phyloP scores from a whole-genome alignment of 2,329 filamentous ascomycete genomes.

The Aureobasidium sp. region DNA sequence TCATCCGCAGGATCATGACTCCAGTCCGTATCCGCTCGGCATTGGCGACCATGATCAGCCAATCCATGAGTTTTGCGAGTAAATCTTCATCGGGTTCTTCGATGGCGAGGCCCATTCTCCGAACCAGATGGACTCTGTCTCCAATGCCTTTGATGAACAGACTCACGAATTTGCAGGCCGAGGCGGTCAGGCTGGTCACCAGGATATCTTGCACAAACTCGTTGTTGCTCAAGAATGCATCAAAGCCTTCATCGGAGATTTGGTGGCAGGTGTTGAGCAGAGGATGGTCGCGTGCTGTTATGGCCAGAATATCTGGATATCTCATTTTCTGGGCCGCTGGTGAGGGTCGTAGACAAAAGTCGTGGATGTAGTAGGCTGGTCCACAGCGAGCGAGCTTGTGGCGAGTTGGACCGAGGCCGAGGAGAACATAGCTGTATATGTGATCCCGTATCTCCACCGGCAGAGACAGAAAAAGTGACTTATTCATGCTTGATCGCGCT shows the following conservation, averaged over 20 bases:
- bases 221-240: not conserved
- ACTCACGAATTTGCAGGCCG: not conserved
- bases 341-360: not conserved
- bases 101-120: not conserved
- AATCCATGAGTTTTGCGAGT: not conserved
- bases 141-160: not conserved
- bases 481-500: not conserved
- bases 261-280: not conserved
- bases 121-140: not conserved
- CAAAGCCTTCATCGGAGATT: not conserved
- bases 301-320: not conserved
- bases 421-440: not conserved
- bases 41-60: not conserved
- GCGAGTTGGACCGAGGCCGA: not conserved
- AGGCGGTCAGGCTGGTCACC: not conserved
- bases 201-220: conserved; percentile 2
- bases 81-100: not conserved
- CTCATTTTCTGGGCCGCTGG: not conserved
- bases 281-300: conserved; percentile 1
- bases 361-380: not conserved
- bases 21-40: not conserved
- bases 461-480: not conserved
- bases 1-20: not conserved
- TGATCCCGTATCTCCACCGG: not conserved
- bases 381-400: not conserved